Percentiles rank a stretch among this genome's conserved stretches.
phyloP scores from a whole-genome alignment of 2,329 filamentous ascomycete genomes.

The Ambrosiella beaveri region DNA sequence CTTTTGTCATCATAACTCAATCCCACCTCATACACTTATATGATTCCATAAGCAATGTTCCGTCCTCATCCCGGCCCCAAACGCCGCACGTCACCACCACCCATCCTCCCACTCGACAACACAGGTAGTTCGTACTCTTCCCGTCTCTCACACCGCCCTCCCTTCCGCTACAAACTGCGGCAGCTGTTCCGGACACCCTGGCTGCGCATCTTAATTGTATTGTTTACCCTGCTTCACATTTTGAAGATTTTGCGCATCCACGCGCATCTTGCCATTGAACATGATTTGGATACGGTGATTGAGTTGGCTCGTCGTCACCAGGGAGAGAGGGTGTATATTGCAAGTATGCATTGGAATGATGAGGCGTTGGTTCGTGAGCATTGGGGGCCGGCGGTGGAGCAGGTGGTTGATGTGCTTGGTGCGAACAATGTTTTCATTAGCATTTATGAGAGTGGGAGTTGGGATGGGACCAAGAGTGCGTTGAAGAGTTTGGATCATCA shows the following conservation, averaged over 20 bases:
- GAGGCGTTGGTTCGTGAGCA: conserved; percentile 39
- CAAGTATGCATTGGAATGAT: conserved; percentile 52
- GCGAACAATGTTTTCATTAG: conserved; percentile 49
- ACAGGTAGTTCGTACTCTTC: conserved; percentile 6
- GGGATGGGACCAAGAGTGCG: conserved; percentile 48
- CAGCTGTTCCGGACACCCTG: conserved; percentile 23
- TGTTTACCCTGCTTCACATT: conserved; percentile 22
- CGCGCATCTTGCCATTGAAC: conserved; percentile 16
- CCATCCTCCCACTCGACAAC: conserved; percentile 10
- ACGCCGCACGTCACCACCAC: conserved; percentile 10
- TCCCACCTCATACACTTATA: neutral
- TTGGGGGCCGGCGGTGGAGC: conserved; percentile 45
- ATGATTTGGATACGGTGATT: conserved; percentile 9
- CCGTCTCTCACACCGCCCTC: neutral
- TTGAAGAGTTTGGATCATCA: conserved; percentile 37
- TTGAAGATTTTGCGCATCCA: conserved; percentile 25
- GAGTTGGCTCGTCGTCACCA: conserved; percentile 15
- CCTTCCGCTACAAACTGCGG: conserved; percentile 20
- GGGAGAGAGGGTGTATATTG: conserved; percentile 42
- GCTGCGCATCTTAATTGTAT: conserved; percentile 20
- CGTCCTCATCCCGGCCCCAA: neutral
- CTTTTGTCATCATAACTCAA: neutral
- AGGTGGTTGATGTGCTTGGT: conserved; percentile 39
- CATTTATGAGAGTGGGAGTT: conserved; percentile 51
- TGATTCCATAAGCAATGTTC: neutral